Evolutionary conservation across 345 rosid species (phyloP), one percentile per base, ranked within the genome.

Genomic region (Moricandia moricandioides): DNA sequence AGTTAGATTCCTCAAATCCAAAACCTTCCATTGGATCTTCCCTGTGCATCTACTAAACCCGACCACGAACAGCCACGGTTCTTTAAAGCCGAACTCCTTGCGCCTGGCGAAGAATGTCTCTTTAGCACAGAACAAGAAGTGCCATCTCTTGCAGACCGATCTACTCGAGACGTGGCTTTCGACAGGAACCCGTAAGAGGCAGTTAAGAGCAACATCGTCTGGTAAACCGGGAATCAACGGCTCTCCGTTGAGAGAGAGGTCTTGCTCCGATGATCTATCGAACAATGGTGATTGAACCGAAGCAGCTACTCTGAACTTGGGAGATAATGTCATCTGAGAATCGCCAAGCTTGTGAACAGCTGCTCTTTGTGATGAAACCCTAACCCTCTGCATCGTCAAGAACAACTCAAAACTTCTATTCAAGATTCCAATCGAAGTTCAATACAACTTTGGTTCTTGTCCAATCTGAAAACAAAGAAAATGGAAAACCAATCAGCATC

Each of bases 271-370:
- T 2, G 93, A 81, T 65, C 83, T 78, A 68, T 79, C 81, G 10
- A 87, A 80, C 73, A 89, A 74, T 7, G 92, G 82, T 9, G 97
- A 84, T 26, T 80, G 90, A 67, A 40, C 1, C 21, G 81, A 72
- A 68, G 77, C 80, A 16, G 90, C 91, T 82, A 93, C 82, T 65
- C 92, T 82, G 78, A 93, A 93, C 60, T 85, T 91, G 4, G 97
- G 93, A 72, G 95, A 89, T 69, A 89, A 75, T 24, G 92, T 85
- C 88, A 93, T 89, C 69, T 91, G 93, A 31, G 98, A 85, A 78
- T 91, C 97, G 77, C 97, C 98, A 30, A 91, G 86, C 83, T 85
- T 93, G 51, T 86, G 92, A n/a, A 93, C 96, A 39, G 89, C 96
- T 49, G 84, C 80, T 76, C 88, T 89, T 67, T 86, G 88, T 7